These are phyloP conservation scores for Fusarium bactridioides DNA, from an alignment of 2,329 filamentous ascomycete species.

Conservation along the genomic window DNA sequence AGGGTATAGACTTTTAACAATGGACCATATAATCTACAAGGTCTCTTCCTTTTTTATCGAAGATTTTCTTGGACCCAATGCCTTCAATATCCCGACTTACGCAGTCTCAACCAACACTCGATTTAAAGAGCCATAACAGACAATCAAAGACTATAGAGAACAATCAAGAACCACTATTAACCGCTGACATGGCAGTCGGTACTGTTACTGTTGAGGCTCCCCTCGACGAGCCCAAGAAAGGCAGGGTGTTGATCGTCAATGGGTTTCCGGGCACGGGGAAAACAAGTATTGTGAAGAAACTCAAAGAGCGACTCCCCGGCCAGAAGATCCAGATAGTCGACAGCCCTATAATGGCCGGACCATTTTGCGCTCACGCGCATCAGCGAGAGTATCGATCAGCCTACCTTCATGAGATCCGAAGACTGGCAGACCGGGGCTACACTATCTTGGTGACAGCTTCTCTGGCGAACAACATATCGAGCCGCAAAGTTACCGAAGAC, in stretches of 20 bases:
- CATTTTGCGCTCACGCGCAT: background rate
- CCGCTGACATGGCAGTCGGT: background rate
- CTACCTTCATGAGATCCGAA: slow-evolving; percentile 19
- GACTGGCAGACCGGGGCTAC: background rate
- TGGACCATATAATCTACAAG: background rate
- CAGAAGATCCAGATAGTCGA: slow-evolving; percentile 1
- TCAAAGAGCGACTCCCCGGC: background rate
- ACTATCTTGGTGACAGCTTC: slow-evolving; percentile 14
- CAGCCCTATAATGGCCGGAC: slow-evolving; percentile 9
- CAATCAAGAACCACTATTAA: background rate
- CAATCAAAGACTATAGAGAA: background rate
- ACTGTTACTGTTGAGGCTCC: background rate
- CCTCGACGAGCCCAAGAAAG: background rate
- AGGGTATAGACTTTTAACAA: background rate
- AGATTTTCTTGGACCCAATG: background rate
- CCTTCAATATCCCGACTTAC: background rate
- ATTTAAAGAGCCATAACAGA: background rate
- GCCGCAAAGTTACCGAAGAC: slow-evolving; percentile 1
- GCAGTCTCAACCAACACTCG: background rate
- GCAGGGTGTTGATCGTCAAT: slow-evolving; percentile 24
- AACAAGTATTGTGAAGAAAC: background rate
- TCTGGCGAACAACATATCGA: background rate
- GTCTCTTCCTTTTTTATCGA: background rate
- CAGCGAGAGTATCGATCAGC: slow-evolving; percentile 1
- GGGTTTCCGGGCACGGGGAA: slow-evolving; percentile 2